Base-by-base conservation (phyloP, 2,329 filamentous ascomycete genomes). In the Elsinoe ampelina region DNA sequence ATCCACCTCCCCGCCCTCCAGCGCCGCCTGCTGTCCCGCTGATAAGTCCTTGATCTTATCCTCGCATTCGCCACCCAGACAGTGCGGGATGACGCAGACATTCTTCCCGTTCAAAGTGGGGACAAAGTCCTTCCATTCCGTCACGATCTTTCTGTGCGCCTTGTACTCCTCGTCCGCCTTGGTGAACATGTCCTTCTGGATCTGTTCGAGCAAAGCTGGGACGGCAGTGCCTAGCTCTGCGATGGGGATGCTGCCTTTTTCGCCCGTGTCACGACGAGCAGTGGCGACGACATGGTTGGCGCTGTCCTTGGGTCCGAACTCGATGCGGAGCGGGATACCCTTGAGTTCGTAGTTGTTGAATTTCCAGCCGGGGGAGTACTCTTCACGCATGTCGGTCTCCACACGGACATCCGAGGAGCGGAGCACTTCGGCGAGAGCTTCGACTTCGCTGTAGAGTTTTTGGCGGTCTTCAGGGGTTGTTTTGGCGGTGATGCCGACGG, bases 341-440 rank as follows among this genome's bases (percentile, higher is more conserved):
- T 92, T 95, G 65, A 97, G 80, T 72, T 98, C 95, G 89, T 90
- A 96, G 74, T 98, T 91, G 74, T 95, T 95, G 79, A 98, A 98
- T 74, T 98, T 98, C 85, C 87, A 97, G 62, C 89, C 90, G 38
- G 93, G 91, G 59, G 90, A 83, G 72, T 97, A 95, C 63, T 87
- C 87, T 54, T 97, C 92, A 59, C 95, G 85, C 69, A 83, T 80
- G 69, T 98, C 93, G 54, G 85, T 82, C 62, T 95, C 86, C 58
- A 83, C 81, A 58, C 93, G 87, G 38, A 98, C 77, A 57, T 85
- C 85, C 17, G 80, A 86, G 59, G 82, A 84, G 67, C 82, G 83
- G 52, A 98, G 79, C 10, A 82, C 80, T 34, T 77, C 73, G 51
- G 82, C 80, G 60, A 98, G 80, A 50, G 81, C 80, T 51, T 89